Evolutionary conservation across 352 stramenopile species (phyloP).

Genomic region (Ophiocytium majus): DNA sequence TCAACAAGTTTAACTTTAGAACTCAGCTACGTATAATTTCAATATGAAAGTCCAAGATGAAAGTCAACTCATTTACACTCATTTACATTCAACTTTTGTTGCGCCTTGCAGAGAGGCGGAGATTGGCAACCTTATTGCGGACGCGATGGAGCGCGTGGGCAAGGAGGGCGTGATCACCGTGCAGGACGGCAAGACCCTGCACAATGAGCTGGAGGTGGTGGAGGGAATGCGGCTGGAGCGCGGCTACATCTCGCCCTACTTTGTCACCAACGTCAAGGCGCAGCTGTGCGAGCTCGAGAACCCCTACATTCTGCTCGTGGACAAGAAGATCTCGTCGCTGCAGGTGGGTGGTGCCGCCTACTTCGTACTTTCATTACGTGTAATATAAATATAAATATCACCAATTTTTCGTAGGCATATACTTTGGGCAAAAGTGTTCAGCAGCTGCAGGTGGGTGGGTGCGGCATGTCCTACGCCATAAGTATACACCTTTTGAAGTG

Average conservation of each 20-base stretch:
- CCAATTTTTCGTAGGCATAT: too few species aligned
- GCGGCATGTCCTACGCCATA: too few species aligned
- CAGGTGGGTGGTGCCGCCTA: too few species aligned
- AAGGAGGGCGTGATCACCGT: slow-evolving; percentile 24
- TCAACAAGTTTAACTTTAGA: too few species aligned
- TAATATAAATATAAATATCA: too few species aligned
- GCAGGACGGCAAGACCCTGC: slow-evolving; percentile 98
- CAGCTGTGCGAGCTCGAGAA: slow-evolving; percentile 98
- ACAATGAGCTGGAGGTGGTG: slow-evolving; percentile 99
- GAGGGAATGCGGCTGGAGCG: slow-evolving; percentile 99
- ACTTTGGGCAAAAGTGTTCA: slow-evolving; percentile 6
- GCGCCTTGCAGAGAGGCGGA: slow-evolving; percentile 77
- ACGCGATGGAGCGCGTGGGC: slow-evolving; percentile 99
- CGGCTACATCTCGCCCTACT: slow-evolving; percentile 99
- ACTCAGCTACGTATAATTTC: too few species aligned
- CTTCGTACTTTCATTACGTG: too few species aligned
- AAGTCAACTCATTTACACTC: too few species aligned
- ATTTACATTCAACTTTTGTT: not conserved
- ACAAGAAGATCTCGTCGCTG: slow-evolving; percentile 1
- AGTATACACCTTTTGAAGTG: too few species aligned
- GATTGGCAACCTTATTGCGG: slow-evolving; percentile 95
- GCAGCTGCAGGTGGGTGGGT: too few species aligned
- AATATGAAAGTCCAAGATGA: too few species aligned
- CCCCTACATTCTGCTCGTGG: slow-evolving; percentile 94
- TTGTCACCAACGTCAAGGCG: slow-evolving; percentile 99